Evolutionary conservation across 805 yeast genomes (phyloP), one percentile per base, ranked within the genome.

Genomic region (Kuraishia piskuri): DNA sequence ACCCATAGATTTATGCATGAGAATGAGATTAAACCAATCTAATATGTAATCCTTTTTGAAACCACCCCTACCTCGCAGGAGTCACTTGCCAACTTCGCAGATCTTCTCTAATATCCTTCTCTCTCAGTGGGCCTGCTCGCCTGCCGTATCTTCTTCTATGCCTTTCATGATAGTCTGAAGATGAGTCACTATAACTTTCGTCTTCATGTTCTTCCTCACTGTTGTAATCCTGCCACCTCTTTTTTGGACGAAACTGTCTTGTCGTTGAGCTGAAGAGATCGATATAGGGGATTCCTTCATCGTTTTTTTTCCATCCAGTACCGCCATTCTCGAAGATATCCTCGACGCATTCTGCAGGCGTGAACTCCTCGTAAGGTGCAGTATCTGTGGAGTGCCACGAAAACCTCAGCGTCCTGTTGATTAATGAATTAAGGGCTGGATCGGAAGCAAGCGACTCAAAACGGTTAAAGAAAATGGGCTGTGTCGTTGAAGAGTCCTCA

Each of bases 271-370:
- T 22, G 17, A 36, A 21, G 24, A 73, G 58, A 54, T 75, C 80
- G 22, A 75, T 65, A 52, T 70, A 61, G 26, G 69, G 66, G 7
- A 66, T 57, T 1, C 81, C 80, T 52, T 74, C 77, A 47, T 73
- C 77, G 53, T 76, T 74, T 52, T 68, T 69, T 25, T 77, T 79
- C 84, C 84, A 84, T 2, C 90, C 94, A 51, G 80, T 78, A 0
- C 88, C 87, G 26, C 88, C 86, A 46, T 58, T 55, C 25, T 78
- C 75, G 54, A 88, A 77, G 2, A 91, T 86, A 65, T 89, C 95
- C 31, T 82, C 82, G 10, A 90, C 75, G 57, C 91, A 80, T 54
- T 84, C 88, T 50, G 77, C 76, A 0, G 96, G 92, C 12, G 83
- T 72, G 64, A 74, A 72, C 69, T 87, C 80, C 8, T 63, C 64